Evolutionary conservation across 768 basidiomycete species (phyloP), one percentile per base, ranked within the genome.

Genomic region (Termitomyces sp.): DNA sequence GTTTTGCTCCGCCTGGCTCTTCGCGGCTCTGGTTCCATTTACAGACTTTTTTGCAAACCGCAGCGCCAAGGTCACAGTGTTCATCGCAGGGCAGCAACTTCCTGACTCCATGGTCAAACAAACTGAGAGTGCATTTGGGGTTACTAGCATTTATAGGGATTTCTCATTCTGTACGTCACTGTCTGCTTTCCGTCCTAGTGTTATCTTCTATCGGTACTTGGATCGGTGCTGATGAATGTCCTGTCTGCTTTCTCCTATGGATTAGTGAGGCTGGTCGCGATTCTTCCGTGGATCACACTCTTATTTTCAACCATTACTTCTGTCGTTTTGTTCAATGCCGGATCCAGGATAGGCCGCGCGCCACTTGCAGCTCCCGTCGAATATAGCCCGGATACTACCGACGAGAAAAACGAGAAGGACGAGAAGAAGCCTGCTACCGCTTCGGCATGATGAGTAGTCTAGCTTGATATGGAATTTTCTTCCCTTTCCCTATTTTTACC

Each of bases 281-380:
- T 82, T 56, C 62, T 83, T 30, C 79, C 81, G 1, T 85, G 83
- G 83, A 69, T 81, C 59, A 63, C 80, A 0, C 58, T 77, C 58
- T 60, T 80, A 6, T 78, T 76, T 57, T 68, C 72, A 17, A 34
- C 68, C 46, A 67, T 70, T 50, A 64, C 79, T 9, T 71, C 75
- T 21, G 62, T 67, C 30, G 65, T 76, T 49, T 60, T 73, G 7
- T 71, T 72, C 54, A 16, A 68, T 2, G 70, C 76, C 16, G 64
- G 70, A n/a, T 60, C 60, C 4, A 61, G 41, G 9, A 34, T 51
- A 2, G 16, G 57, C 35, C 56, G 57, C 19, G 28, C 28, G 9
- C 1, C 53, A 16, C 35, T 40, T 1, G 54, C 50, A 4, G 49
- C 23, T 2, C 50, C 58, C 2, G 51, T 41, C 5, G 58, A 54